phyloP scores from a whole-genome alignment of 2,329 filamentous ascomycete species.

The Chaetomium sp. region DNA sequence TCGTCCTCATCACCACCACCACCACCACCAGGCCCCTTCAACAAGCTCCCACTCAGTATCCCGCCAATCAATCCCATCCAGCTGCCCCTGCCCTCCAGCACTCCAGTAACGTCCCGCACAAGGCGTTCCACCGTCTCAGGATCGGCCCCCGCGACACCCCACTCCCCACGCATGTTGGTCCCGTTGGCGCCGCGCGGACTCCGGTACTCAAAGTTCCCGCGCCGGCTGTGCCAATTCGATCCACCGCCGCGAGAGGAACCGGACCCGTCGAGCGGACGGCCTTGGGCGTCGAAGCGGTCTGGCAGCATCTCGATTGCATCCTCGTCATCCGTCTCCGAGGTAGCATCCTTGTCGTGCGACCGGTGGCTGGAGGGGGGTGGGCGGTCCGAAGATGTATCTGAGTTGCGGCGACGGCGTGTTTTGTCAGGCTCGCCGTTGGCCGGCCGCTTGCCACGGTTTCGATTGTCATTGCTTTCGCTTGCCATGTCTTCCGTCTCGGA shows the following conservation, averaged over 20 bases:
- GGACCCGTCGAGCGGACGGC: slow-evolving; percentile 44
- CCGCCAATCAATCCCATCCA: slow-evolving; percentile 38
- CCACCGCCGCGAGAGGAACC: neutral
- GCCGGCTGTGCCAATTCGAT: slow-evolving; percentile 42
- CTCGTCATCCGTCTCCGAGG: slow-evolving; percentile 39
- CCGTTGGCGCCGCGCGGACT: slow-evolving; percentile 33
- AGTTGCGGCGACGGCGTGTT: slow-evolving; percentile 37
- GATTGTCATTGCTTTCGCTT: slow-evolving; percentile 17
- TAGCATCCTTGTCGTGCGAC: neutral
- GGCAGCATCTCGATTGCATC: slow-evolving; percentile 50
- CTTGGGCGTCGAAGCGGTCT: slow-evolving; percentile 51
- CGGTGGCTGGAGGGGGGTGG: slow-evolving; percentile 35
- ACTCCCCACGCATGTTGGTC: slow-evolving; percentile 46
- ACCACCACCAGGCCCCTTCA: slow-evolving; percentile 23
- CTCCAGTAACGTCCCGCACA: slow-evolving; percentile 38
- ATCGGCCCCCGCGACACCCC: slow-evolving; percentile 51
- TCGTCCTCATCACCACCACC: slow-evolving; percentile 1
- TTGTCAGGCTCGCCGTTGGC: slow-evolving; percentile 4
- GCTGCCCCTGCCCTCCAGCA: slow-evolving; percentile 38
- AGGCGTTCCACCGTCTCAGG: slow-evolving; percentile 45
- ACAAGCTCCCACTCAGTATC: slow-evolving; percentile 35
- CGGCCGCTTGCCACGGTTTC: neutral
- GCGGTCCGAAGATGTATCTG: slow-evolving; percentile 43
- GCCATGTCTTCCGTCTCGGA: slow-evolving; percentile 21
- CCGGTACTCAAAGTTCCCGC: slow-evolving; percentile 48